Conservation (phyloP, 345 rosid genomes). For the Aquilaria malaccensis region DNA sequence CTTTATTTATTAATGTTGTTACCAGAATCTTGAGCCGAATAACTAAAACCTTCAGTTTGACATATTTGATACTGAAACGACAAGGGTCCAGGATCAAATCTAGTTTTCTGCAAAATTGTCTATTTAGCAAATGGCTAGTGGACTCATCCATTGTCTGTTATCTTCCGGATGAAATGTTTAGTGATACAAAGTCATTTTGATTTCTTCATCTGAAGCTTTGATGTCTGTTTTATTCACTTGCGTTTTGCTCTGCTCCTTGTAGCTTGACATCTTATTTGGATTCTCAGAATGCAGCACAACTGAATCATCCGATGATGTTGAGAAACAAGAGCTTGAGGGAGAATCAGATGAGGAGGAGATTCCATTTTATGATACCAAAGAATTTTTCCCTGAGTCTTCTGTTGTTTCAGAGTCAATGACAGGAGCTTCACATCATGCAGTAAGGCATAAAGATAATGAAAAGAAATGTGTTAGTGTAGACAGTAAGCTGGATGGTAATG, state of each 20-base stretch:
- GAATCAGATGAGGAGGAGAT: slow-evolving; percentile 81
- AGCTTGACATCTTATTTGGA: slow-evolving; percentile 18
- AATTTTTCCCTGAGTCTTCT: slow-evolving; percentile 48
- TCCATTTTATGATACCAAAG: slow-evolving; percentile 69
- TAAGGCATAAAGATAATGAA: slow-evolving; percentile 15
- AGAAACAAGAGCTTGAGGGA: slow-evolving; percentile 85
- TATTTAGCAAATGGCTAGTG: too few relatives aligned
- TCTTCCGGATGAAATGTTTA: too few relatives aligned
- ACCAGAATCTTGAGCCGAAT: too few relatives aligned
- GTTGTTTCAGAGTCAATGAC: slow-evolving; percentile 28
- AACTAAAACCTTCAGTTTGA: too few relatives aligned
- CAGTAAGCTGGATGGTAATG: slow-evolving; percentile 24
- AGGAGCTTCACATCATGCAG: slow-evolving; percentile 20
- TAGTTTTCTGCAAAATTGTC: too few relatives aligned
- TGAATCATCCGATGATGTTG: slow-evolving; percentile 92
- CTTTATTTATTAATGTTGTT: too few relatives aligned
- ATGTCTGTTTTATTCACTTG: neutral
- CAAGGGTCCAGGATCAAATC: neutral
- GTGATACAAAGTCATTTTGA: too few relatives aligned
- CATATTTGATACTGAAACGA: too few relatives aligned
- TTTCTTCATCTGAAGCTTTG: neutral
- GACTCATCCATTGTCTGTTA: too few relatives aligned
- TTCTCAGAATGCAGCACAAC: slow-evolving; percentile 93
- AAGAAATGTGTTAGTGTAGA: slow-evolving; percentile 24
- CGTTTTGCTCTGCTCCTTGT: slow-evolving; percentile 10